Percentiles rank a stretch among this genome's conserved stretches.
Conservation (phyloP, 2,329 filamentous ascomycete species). For the Apiospora kogelbergensis region DNA sequence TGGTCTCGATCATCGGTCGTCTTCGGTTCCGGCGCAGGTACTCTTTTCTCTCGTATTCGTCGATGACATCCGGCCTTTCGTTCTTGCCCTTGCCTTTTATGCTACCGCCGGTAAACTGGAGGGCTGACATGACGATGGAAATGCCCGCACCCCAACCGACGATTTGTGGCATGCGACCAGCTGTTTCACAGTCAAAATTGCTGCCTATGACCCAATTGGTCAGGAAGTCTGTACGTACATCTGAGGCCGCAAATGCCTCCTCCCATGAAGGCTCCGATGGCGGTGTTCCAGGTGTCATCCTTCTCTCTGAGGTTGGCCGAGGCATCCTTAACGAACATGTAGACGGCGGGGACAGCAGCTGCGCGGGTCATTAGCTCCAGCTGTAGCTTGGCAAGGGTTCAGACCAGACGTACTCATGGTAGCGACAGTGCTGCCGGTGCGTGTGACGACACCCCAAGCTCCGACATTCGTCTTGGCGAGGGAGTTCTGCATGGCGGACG, state of each 20-base stretch:
- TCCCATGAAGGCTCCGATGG: conserved; percentile 73
- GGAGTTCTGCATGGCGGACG: conserved; percentile 83
- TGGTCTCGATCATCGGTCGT: conserved; percentile 74
- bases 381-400: not conserved
- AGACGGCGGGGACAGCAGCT: conserved; percentile 74
- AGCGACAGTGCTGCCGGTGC: conserved; percentile 72
- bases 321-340: conserved; percentile 74
- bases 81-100: conserved; percentile 46
- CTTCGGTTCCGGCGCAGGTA: conserved; percentile 71
- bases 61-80: conserved; percentile 57
- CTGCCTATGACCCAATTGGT: conserved; percentile 11
- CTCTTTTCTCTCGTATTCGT: conserved; percentile 77
- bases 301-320: conserved; percentile 83
- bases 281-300: conserved; percentile 75
- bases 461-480: conserved; percentile 81
- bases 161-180: conserved; percentile 61
- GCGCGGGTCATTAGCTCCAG: conserved; percentile 19
- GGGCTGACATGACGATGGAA: conserved; percentile 55
- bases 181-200: conserved; percentile 35
- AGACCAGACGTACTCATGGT: conserved; percentile 44
- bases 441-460: conserved; percentile 76
- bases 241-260: conserved; percentile 72
- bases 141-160: conserved; percentile 61
- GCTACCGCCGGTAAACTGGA: conserved; percentile 62
- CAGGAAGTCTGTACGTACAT: conserved; percentile 50